phyloP scores from a whole-genome alignment of 257 asterid species.

The Penstemon newberryi region DNA sequence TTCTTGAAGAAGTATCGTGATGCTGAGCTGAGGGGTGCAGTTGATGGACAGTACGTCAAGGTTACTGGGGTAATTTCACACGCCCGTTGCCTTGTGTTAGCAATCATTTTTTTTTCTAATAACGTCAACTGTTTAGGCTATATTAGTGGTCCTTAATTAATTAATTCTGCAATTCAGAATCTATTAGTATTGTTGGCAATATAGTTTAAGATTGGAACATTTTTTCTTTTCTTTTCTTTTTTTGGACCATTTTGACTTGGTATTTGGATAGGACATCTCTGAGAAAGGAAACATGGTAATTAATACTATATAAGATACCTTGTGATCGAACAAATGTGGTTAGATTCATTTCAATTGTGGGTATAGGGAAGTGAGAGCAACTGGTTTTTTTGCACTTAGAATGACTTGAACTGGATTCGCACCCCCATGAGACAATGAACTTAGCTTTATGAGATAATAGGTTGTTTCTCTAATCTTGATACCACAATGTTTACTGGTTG shows the following conservation, averaged over 20 bases:
- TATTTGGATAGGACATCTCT: background rate
- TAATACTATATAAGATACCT: background rate
- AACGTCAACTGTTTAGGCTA: background rate
- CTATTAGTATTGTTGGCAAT: slow-evolving; percentile 8
- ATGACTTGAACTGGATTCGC: too few relatives aligned
- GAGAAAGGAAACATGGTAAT: background rate
- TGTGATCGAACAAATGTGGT: too few relatives aligned
- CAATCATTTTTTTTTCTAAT: slow-evolving; percentile 1
- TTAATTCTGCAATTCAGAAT: slow-evolving; percentile 20
- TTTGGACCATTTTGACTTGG: background rate
- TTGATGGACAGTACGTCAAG: slow-evolving; percentile 93
- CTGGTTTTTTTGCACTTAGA: too few relatives aligned
- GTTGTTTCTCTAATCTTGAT: background rate
- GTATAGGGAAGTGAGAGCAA: too few relatives aligned
- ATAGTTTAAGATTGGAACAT: background rate
- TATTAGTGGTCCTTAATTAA: slow-evolving; percentile 16
- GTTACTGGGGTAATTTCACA: slow-evolving; percentile 89
- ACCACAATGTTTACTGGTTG: too few relatives aligned
- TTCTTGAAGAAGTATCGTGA: slow-evolving; percentile 61
- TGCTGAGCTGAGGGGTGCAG: slow-evolving; percentile 87
- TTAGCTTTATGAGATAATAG: background rate
- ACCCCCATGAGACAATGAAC: too few relatives aligned
- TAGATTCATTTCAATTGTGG: too few relatives aligned
- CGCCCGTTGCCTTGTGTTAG: background rate
- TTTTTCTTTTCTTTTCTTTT: background rate